Evolutionary conservation across 192 early-diverging fungal genomes (phyloP), one percentile per base, ranked within the genome.

Genomic region (Coemansia pectinata): DNA sequence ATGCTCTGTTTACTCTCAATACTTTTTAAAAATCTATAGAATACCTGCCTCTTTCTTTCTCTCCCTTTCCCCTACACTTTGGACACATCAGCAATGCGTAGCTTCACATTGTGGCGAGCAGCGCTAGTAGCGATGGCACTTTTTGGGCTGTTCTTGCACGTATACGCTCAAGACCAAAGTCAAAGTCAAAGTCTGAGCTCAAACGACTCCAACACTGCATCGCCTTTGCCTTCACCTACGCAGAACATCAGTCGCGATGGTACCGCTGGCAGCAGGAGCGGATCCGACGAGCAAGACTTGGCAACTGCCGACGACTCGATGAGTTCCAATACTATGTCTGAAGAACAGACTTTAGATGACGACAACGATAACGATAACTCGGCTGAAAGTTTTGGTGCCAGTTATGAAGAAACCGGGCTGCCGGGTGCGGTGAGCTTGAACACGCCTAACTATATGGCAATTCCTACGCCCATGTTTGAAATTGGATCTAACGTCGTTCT

Each of bases 401-500:
- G 66, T 53, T 77, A 71, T 38, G 79, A 82, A 0, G 81, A 75
- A 33, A 83, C 75, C 2, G 81, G 81, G 2, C 47, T 74, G 53
- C 63, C 72, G 8, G 73, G 73, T 4, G 59, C 67, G 7, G 65
- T 83, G 17, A 48, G 48, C 23, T 58, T 77, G 25, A 76, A 65
- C 1, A 82, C 79, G 4, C 79, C 79, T 3, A 65, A 82, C 45
- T 63, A 67, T 36, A 19, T 53, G 42, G 23, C 75, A 1, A 42
- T 75, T 5, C 73, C 73, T 0, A 78, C 76, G 41, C 73, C 77
- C 19, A 78, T 83, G 76, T 83, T 83, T 67, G 76, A 57, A 17
- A 78, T 83, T 25, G 77, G 73, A 29, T 67, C 71, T 6, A 45
- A 76, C 38, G 66, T 83, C 17, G 67, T 61, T 3, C 48, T 83